Evolutionary conservation across 148 eudicot species (phyloP).

Genomic region (Nepenthes gracilis): DNA sequence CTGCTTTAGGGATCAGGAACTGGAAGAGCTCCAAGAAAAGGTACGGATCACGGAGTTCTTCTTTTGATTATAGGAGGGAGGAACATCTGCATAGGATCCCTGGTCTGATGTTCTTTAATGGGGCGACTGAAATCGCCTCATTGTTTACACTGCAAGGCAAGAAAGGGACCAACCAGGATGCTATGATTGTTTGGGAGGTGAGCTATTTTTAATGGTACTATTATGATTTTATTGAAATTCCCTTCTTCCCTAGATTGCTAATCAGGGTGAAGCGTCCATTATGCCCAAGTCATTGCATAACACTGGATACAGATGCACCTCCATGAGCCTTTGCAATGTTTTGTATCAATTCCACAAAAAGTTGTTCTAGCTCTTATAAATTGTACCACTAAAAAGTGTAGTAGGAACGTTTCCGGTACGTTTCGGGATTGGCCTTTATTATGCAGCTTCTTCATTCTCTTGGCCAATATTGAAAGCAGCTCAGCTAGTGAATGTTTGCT

Average conservation of each 20-base stretch:
- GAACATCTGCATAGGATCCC: constrained; percentile 55
- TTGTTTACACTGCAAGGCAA: constrained; percentile 80
- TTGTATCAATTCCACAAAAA: too few relatives aligned
- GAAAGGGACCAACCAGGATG: constrained; percentile 98
- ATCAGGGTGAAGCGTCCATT: too few relatives aligned
- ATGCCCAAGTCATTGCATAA: too few relatives aligned
- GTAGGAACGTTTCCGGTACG: not conserved
- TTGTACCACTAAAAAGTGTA: too few relatives aligned
- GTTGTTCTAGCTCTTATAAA: too few relatives aligned
- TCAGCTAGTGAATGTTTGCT: too few relatives aligned
- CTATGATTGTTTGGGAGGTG: constrained; percentile 99
- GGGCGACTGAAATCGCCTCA: constrained; percentile 63
- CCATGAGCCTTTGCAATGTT: too few relatives aligned
- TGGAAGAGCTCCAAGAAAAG: constrained; percentile 47
- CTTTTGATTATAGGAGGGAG: constrained; percentile 55
- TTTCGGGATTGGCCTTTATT: too few relatives aligned
- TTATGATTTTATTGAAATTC: not conserved
- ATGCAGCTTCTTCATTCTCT: too few relatives aligned
- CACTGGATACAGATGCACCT: too few relatives aligned
- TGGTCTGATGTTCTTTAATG: constrained; percentile 59
- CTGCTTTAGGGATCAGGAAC: constrained; percentile 33
- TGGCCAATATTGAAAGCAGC: too few relatives aligned
- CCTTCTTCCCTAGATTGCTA: not conserved
- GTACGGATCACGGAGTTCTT: constrained; percentile 46
- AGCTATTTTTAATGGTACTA: not conserved